phyloP scores from a whole-genome alignment of 768 basidiomycete genomes.

The Hygrophorus russula region DNA sequence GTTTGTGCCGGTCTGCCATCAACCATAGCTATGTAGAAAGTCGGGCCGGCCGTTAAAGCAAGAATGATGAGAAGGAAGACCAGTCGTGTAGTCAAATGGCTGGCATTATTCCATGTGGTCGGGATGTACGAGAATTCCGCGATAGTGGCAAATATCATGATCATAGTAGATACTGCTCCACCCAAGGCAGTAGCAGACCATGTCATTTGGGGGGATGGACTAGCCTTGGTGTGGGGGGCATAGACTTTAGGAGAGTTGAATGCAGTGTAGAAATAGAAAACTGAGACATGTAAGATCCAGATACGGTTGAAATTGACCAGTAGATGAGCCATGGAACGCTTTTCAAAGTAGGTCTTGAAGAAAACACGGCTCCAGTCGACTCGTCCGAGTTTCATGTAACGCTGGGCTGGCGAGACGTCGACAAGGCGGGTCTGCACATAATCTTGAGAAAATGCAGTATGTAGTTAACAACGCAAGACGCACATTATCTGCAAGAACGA shows the following conservation, averaged over 20 bases:
- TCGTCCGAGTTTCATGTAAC: constrained; percentile 85
- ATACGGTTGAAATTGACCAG: constrained; percentile 99
- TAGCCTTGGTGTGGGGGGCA: constrained; percentile 50
- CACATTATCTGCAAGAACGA: constrained; percentile 81
- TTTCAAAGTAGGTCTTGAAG: constrained; percentile 99
- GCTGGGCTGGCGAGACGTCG: constrained; percentile 83
- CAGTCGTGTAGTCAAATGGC: constrained; percentile 89
- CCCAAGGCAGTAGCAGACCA: constrained; percentile 96
- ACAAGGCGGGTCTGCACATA: constrained; percentile 70
- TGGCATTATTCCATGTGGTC: constrained; percentile 98
- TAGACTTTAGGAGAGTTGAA: constrained; percentile 94
- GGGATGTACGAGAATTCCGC: constrained; percentile 97
- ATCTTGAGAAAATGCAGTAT: constrained; percentile 2
- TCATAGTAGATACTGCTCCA: constrained; percentile 83
- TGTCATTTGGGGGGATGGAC: constrained; percentile 79
- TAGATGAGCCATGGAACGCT: constrained; percentile 85
- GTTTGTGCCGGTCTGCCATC: constrained; percentile 49
- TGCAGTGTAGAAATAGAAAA: constrained; percentile 98
- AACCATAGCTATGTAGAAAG: constrained; percentile 83
- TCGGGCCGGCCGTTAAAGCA: constrained; percentile 86
- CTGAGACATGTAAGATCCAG: constrained; percentile 91
- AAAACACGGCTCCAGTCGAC: constrained; percentile 93
- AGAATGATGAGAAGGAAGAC: constrained; percentile 88
- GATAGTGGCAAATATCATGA: constrained; percentile 90
- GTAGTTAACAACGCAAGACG: constrained; percentile 14